Percentiles rank a stretch among this genome's conserved stretches.
Conservation (phyloP, 306 rosid species). For the Dalbergia cochinchinensis region DNA sequence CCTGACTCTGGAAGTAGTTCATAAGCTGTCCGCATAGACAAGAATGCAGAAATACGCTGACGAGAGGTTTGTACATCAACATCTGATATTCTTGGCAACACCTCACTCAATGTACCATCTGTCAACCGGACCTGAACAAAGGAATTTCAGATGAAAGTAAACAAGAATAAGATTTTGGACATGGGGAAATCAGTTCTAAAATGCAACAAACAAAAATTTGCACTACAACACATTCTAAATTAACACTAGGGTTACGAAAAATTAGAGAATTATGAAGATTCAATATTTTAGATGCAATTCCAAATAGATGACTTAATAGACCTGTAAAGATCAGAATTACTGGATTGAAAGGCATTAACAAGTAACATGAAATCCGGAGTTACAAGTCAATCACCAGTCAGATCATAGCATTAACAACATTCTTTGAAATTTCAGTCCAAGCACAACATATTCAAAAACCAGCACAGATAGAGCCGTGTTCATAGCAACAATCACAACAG, state of each 20-base stretch:
- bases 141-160: slow-evolving; percentile 42
- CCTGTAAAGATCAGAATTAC: slow-evolving; percentile 8
- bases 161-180: slow-evolving; percentile 20
- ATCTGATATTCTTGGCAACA: slow-evolving; percentile 77
- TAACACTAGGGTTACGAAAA: slow-evolving; percentile 16
- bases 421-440: slow-evolving; percentile 36
- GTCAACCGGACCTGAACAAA: slow-evolving; percentile 71
- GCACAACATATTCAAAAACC: slow-evolving; percentile 30
- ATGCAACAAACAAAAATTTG: slow-evolving; percentile 32
- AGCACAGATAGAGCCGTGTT: slow-evolving; percentile 4
- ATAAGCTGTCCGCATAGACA: slow-evolving; percentile 79
- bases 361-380: slow-evolving; percentile 2
- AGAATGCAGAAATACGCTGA: slow-evolving; percentile 77
- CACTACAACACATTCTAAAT: not conserved
- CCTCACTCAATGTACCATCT: slow-evolving; percentile 69
- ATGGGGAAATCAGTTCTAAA: slow-evolving; percentile 15
- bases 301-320: slow-evolving; percentile 12
- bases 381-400: slow-evolving; percentile 22
- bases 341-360: slow-evolving; percentile 29
- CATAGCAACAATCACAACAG: slow-evolving; percentile 32
- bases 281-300: not conserved
- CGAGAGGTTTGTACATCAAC: slow-evolving; percentile 82
- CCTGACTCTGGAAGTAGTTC: slow-evolving; percentile 99
- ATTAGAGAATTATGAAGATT: slow-evolving; percentile 9
- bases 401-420: not conserved